These are phyloP conservation scores for Calendula officinalis DNA, from an alignment of 129 eudicot species.

Conservation along the genomic window DNA sequence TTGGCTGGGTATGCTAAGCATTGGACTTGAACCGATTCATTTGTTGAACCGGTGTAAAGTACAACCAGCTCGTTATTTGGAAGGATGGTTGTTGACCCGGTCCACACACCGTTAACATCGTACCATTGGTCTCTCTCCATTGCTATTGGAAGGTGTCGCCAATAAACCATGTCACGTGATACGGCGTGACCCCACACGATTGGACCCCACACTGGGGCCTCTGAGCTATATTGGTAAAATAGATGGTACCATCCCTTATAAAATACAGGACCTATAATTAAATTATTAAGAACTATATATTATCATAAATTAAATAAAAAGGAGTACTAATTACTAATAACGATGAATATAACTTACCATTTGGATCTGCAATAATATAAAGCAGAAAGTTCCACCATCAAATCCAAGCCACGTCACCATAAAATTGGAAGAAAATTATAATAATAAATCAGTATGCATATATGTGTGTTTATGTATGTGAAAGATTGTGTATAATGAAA, in stretches of 20 bases:
- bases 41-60: constrained; percentile 80
- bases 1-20: constrained; percentile 74
- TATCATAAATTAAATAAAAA: background rate
- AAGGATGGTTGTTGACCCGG: constrained; percentile 86
- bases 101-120: constrained; percentile 83
- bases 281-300: background rate
- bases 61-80: constrained; percentile 60
- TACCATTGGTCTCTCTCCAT: constrained; percentile 78
- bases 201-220: constrained; percentile 74
- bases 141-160: constrained; percentile 83
- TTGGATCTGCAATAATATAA: constrained; percentile 39
- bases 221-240: constrained; percentile 84
- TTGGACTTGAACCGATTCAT: constrained; percentile 74
- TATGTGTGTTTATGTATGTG: background rate
- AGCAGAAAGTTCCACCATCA: constrained; percentile 25
- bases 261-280: constrained; percentile 56
- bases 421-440: background rate
- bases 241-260: constrained; percentile 90
- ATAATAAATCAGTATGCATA: background rate
- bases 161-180: constrained; percentile 69
- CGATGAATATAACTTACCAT: constrained; percentile 33
- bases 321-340: too few relatives aligned
- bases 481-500: background rate
- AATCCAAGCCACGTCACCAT: constrained; percentile 21
- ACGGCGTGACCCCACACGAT: constrained; percentile 92